Percentiles rank a stretch among this genome's conserved stretches.
phyloP scores from a whole-genome alignment of 208 protist species.

The Leishmania aethiopica region DNA sequence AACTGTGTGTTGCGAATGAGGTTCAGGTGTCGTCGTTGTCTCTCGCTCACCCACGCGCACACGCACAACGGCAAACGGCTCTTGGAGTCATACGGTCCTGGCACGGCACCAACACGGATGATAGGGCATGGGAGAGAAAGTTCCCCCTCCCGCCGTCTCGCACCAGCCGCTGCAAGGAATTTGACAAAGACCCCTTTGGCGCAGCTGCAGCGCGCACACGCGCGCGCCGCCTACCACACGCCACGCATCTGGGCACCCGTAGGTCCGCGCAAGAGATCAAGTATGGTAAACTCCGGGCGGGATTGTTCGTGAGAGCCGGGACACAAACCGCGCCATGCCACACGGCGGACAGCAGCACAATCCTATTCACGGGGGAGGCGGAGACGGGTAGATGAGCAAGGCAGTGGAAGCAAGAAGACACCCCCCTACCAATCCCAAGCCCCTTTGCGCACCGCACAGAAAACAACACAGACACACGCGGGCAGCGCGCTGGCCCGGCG shows the following conservation, averaged over 20 bases:
- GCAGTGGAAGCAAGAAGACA: background rate
- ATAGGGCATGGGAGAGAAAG: background rate
- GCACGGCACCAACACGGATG: constrained; percentile 21
- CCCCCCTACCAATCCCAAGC: background rate
- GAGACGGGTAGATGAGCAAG: background rate
- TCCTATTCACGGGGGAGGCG: background rate
- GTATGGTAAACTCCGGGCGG: constrained; percentile 58
- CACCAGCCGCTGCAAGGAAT: constrained; percentile 34
- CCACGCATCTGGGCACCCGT: constrained; percentile 47
- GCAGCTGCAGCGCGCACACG: constrained; percentile 3
- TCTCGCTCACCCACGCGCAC: background rate
- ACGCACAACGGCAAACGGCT: constrained; percentile 6
- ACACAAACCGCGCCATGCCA: background rate
- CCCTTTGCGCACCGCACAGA: background rate
- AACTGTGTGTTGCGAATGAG: constrained; percentile 42
- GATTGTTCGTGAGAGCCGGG: constrained; percentile 64
- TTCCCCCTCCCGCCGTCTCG: background rate
- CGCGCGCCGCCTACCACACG: background rate
- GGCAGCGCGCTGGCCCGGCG: constrained; percentile 3
- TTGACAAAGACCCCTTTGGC: constrained; percentile 22
- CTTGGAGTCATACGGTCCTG: constrained; percentile 30
- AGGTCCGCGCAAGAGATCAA: constrained; percentile 72
- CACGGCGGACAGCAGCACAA: background rate
- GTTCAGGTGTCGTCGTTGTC: constrained; percentile 38
- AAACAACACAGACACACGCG: constrained; percentile 6